Percentiles rank a stretch among this genome's conserved stretches.
Evolutionary conservation across 306 rosid genomes (phyloP).

Genomic region (Begonia fuchsioides): DNA sequence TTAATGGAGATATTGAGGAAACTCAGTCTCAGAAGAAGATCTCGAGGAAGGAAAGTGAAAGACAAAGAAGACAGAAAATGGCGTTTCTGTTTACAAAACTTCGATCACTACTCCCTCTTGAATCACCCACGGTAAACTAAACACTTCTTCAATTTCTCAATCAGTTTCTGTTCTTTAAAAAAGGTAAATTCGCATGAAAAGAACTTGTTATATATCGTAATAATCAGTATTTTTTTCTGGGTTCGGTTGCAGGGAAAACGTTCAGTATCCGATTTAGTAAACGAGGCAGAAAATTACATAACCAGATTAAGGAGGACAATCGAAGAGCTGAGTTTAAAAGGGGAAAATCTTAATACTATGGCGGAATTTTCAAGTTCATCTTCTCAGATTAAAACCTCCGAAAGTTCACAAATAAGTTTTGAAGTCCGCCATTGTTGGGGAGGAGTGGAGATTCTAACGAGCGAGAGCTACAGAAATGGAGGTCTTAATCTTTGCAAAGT

Average conservation of each 20-base stretch:
- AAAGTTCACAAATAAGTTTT: not conserved
- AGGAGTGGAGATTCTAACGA: conserved; percentile 19
- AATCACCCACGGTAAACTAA: not conserved
- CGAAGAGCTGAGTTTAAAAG: conserved; percentile 1
- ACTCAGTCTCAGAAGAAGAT: conserved; percentile 15
- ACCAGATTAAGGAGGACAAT: conserved; percentile 1
- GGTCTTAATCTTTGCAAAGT: conserved; percentile 16
- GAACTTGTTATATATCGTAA: not conserved
- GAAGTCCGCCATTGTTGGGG: conserved; percentile 8
- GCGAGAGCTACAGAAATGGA: conserved; percentile 1
- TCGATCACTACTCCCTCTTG: conserved; percentile 22
- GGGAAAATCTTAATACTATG: not conserved
- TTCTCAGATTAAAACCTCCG: not conserved
- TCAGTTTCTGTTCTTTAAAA: not conserved
- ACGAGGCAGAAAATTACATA: conserved; percentile 5
- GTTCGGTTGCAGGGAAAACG: conserved; percentile 7
- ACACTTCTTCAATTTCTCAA: not conserved
- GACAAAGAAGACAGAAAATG: conserved; percentile 21
- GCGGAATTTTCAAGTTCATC: not conserved
- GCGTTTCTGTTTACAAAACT: conserved; percentile 14
- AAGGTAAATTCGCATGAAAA: not conserved
- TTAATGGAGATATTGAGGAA: not conserved
- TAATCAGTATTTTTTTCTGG: not conserved
- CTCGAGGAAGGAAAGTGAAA: conserved; percentile 31
- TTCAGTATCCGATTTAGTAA: not conserved